Evolutionary conservation across 495 filamentous ascomycete genomes (phyloP).

Genomic region (Talaromyces trachyspermus): DNA sequence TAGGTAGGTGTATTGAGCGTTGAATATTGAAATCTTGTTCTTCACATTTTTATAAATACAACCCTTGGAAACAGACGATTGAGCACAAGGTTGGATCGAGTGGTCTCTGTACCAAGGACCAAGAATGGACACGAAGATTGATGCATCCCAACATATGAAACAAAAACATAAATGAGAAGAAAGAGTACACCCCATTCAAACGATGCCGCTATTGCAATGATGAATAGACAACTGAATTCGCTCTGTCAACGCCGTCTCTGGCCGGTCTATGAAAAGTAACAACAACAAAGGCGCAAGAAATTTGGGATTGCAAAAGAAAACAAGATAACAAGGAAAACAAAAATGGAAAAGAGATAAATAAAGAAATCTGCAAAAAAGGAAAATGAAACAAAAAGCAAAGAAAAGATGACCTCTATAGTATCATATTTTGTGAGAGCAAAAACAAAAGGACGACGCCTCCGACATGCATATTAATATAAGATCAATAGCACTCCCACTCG

Average conservation of each 20-base stretch:
- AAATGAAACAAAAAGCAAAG: constrained; percentile 9
- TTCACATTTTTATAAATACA: neutral
- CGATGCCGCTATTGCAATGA: constrained; percentile 10
- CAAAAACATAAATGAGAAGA: constrained; percentile 8
- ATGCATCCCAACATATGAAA: constrained; percentile 3
- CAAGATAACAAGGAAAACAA: constrained; percentile 6
- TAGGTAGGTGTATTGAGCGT: neutral
- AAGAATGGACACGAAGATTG: neutral
- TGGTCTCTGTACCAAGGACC: neutral
- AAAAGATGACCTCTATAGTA: no score
- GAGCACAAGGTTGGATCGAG: no score
- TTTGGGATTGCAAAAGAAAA: no score
- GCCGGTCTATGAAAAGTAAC: no score
- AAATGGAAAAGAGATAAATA: neutral
- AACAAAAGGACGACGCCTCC: no score
- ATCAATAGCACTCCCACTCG: constrained; percentile 74
- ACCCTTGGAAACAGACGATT: neutral
- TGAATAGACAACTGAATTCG: no score
- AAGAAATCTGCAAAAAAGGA: neutral
- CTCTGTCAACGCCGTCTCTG: no score
- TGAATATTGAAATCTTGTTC: neutral
- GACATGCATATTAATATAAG: constrained; percentile 1
- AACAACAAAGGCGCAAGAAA: no score
- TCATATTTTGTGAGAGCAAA: no score
- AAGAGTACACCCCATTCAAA: no score